phyloP scores from a whole-genome alignment of 2,329 filamentous ascomycete genomes.

The Penicillium sp. region DNA sequence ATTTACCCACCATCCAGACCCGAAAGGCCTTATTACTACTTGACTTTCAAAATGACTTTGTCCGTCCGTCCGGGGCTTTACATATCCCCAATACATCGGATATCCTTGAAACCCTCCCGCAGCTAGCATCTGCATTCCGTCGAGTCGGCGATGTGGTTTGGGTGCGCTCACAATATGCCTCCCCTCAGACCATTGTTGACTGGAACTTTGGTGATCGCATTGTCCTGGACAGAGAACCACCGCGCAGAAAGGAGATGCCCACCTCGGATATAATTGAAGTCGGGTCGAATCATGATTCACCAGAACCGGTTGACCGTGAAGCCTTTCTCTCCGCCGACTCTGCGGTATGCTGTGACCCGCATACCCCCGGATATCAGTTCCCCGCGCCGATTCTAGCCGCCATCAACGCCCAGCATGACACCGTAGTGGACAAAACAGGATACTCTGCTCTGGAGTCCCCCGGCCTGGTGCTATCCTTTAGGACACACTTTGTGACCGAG shows the following conservation, averaged over 20 bases:
- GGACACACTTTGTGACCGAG: constrained; percentile 84
- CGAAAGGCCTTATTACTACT: constrained; percentile 73
- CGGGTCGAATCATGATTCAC: constrained; percentile 17
- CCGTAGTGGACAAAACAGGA: constrained; percentile 65
- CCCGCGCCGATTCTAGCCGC: constrained; percentile 49
- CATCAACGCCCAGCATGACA: constrained; percentile 52
- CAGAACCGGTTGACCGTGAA: constrained; percentile 38
- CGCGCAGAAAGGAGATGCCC: constrained; percentile 7
- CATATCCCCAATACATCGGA: constrained; percentile 62
- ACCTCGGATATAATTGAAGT: constrained; percentile 23
- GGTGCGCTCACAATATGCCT: constrained; percentile 73
- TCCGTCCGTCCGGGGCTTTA: constrained; percentile 65
- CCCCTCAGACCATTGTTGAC: constrained; percentile 57
- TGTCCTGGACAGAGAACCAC: constrained; percentile 34
- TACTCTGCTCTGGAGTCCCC: constrained; percentile 86
- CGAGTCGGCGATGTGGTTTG: constrained; percentile 73
- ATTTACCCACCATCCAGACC: constrained; percentile 53
- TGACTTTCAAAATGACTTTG: constrained; percentile 89
- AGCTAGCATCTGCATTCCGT: constrained; percentile 71
- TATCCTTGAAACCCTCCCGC: constrained; percentile 65
- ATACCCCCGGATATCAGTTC: constrained; percentile 49
- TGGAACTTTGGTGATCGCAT: constrained; percentile 48
- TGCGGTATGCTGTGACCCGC: constrained; percentile 40
- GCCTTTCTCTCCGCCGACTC: constrained; percentile 42
- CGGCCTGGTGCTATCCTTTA: constrained; percentile 69